These are phyloP conservation scores for Mycogone perniciosa DNA, from an alignment of 2,329 filamentous ascomycete genomes.

Conservation along the genomic window DNA sequence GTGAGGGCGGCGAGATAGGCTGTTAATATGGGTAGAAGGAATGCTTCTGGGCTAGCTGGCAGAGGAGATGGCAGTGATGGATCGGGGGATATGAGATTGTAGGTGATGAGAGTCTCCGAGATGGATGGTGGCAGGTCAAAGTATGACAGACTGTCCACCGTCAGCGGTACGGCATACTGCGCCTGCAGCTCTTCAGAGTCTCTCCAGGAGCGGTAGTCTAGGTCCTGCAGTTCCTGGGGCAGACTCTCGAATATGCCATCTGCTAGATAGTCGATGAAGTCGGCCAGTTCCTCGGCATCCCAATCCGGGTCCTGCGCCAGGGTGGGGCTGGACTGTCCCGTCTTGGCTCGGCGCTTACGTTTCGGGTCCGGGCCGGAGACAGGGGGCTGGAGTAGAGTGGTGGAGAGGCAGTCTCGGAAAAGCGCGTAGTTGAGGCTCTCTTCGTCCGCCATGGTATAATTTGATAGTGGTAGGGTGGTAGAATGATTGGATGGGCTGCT, in stretches of 20 bases:
- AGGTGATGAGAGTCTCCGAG: slow-evolving; percentile 61
- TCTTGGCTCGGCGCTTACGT: slow-evolving; percentile 33
- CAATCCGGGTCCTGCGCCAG: slow-evolving; percentile 12
- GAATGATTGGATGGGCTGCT: background rate
- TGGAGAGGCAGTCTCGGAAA: slow-evolving; percentile 70
- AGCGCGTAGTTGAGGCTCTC: slow-evolving; percentile 39
- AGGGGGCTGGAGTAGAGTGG: slow-evolving; percentile 58
- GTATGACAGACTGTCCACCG: slow-evolving; percentile 44
- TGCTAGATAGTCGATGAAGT: slow-evolving; percentile 78
- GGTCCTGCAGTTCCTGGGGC: slow-evolving; percentile 51
- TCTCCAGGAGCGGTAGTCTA: slow-evolving; percentile 53
- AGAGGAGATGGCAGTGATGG: slow-evolving; percentile 25
- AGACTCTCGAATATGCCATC: slow-evolving; percentile 61
- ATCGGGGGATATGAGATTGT: slow-evolving; percentile 51
- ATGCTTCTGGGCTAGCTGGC: slow-evolving; percentile 39
- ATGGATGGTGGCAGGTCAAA: slow-evolving; percentile 50
- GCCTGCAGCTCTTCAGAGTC: slow-evolving; percentile 39
- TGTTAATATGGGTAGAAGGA: slow-evolving; percentile 58
- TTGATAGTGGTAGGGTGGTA: background rate
- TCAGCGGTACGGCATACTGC: slow-evolving; percentile 52
- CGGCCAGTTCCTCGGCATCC: slow-evolving; percentile 62
- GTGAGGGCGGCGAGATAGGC: slow-evolving; percentile 54
- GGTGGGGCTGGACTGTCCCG: slow-evolving; percentile 11
- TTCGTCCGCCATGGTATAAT: slow-evolving; percentile 9
- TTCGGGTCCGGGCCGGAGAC: slow-evolving; percentile 39